Percentiles rank a stretch among this genome's conserved stretches.
These are phyloP conservation scores for Colletotrichum sp. DNA, from an alignment of 2,329 filamentous ascomycete species.

Conservation along the genomic window DNA sequence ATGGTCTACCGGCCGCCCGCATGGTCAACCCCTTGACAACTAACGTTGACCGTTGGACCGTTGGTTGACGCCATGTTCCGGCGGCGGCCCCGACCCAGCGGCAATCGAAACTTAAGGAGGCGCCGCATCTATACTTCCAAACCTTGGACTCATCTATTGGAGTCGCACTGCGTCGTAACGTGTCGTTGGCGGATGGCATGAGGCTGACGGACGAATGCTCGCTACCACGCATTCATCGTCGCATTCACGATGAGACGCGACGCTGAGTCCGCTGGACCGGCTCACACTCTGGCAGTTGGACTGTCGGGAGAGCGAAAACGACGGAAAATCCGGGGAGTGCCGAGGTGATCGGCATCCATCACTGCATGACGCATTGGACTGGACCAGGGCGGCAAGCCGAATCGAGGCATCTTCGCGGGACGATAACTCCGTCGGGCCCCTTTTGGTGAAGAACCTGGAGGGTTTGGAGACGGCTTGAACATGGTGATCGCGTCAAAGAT, in stretches of 20 bases:
- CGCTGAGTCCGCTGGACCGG: neutral
- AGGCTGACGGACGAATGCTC: neutral
- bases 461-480: neutral
- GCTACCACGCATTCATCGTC: neutral
- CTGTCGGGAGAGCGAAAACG: neutral
- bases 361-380: slow-evolving; percentile 2
- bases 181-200: neutral
- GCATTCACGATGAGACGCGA: neutral
- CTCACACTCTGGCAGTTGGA: neutral
- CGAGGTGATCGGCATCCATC: neutral
- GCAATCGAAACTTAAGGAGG: neutral
- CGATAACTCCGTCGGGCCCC: neutral
- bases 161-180: neutral
- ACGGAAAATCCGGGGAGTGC: neutral
- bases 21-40: neutral
- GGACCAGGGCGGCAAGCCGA: neutral
- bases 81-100: neutral
- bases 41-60: neutral
- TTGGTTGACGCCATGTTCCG: neutral
- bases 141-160: neutral
- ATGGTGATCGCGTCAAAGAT: neutral
- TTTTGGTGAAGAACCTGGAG: neutral
- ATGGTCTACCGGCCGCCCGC: neutral
- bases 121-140: neutral
- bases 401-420: neutral